Evolutionary conservation across 257 asterid genomes (phyloP), one percentile per base, ranked within the genome.

Genomic region (Solanum okadae): DNA sequence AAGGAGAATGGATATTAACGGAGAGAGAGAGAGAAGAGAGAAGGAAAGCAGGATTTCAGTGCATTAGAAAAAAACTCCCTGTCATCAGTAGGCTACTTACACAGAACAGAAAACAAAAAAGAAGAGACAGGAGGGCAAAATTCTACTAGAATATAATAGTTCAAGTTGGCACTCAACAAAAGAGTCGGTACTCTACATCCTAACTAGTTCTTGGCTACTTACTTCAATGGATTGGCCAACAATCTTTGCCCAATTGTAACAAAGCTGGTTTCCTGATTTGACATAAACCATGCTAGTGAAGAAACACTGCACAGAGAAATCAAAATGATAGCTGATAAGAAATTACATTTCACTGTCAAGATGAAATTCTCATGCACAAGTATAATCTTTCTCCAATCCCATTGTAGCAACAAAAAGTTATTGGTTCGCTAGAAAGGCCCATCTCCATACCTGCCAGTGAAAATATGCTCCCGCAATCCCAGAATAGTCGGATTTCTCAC

Each of bases 211-310:
- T 81, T 81, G 70, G 29, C 40, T 46, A 90, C 98, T 94, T 95
- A 96, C 99, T 96, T 96, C 92, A 96, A 85, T 84, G 99, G 99
- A 90, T 96, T 92, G 73, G 99, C 99, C 93, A 96, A 91, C 93
- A 96, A 91, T 91, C 99, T 93, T 90, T 96, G 99, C 46, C 98
- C 99, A 92, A 96, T 96, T 85, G 99, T 96, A 91, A 96, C 99
- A 81, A 96, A 96, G 93, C 99, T 96, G 84, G 83, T 94, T 93
- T 96, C 99, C 90, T 96, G 99, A 86, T 91, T 95, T 77, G 96
- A 94, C 99, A 96, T 96, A 93, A 96, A 96, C 99, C 99, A 95
- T 34, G 99, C 99, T 87, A 96, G 98, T 72, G 99, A 96, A 90
- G 99, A 96, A 85, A 96, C 99, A 96, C 99, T 96, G 87, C 89